phyloP scores from a whole-genome alignment of 1,139 yeast species.

The Pichia kudriavzevii region DNA sequence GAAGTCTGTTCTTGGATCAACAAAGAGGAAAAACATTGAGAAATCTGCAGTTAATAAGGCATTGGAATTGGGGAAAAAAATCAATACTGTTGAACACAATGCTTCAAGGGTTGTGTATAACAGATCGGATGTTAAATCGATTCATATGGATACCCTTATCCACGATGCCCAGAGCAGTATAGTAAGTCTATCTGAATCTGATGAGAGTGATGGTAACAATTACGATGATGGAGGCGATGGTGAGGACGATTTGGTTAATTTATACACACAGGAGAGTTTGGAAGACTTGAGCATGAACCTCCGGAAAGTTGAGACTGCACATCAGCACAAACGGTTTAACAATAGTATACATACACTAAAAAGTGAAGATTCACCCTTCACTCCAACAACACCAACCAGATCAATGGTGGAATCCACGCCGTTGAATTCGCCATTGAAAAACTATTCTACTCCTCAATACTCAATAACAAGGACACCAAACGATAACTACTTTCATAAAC shows the following conservation, averaged over 20 bases:
- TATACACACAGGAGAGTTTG: no score
- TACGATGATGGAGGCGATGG: constrained; percentile 1
- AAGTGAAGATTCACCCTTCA: constrained; percentile 1
- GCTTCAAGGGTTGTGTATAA: constrained; percentile 10
- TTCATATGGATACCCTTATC: constrained; percentile 14
- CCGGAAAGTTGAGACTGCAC: not conserved
- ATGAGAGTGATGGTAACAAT: constrained; percentile 4
- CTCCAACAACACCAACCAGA: constrained; percentile 14
- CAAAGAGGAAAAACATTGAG: constrained; percentile 8
- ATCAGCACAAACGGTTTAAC: not conserved
- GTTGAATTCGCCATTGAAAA: constrained; percentile 10
- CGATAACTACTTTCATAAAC: constrained; percentile 4
- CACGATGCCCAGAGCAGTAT: constrained; percentile 8
- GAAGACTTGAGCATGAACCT: no score
- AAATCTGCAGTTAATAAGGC: constrained; percentile 20
- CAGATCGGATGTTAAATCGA: constrained; percentile 13
- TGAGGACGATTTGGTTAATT: not conserved
- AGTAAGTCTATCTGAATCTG: constrained; percentile 7
- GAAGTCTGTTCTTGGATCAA: constrained; percentile 15
- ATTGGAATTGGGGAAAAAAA: constrained; percentile 20
- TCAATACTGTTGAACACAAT: constrained; percentile 15
- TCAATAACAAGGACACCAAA: constrained; percentile 11
- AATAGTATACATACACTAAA: not conserved
- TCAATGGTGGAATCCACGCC: constrained; percentile 10
- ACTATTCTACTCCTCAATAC: not conserved